Conservation (phyloP, 2,329 filamentous ascomycete species). For the Lasiodiplodia gonubiensis region DNA sequence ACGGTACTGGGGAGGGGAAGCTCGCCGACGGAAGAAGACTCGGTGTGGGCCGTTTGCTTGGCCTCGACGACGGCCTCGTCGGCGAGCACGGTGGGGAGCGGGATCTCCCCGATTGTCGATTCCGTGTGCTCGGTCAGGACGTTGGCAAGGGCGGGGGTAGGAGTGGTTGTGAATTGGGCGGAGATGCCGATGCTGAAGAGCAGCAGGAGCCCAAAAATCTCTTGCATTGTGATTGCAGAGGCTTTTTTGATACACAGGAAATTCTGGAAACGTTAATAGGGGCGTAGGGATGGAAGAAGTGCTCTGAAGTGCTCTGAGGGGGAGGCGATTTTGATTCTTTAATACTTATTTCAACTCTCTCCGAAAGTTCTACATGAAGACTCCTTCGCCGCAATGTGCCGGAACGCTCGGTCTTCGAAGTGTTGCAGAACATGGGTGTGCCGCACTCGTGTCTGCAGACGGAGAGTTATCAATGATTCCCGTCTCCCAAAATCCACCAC, state of each 20-base stretch:
- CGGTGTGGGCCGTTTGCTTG: too few species aligned
- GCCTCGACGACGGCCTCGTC: neutral
- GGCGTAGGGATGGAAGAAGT: neutral
- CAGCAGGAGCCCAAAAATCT: neutral
- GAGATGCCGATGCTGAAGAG: neutral
- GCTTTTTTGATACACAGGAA: neutral
- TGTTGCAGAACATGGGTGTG: neutral
- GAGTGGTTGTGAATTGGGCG: neutral
- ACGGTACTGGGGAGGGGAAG: neutral
- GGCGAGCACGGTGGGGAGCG: neutral
- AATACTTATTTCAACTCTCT: neutral
- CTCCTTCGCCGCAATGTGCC: neutral
- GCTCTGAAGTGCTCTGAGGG: neutral
- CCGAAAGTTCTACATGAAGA: neutral
- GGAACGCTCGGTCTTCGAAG: neutral
- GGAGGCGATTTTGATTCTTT: neutral
- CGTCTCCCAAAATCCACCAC: neutral
- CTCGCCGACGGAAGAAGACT: too few species aligned
- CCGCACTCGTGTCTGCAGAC: neutral
- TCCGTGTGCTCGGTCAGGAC: neutral
- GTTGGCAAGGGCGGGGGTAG: neutral
- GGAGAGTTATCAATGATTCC: neutral
- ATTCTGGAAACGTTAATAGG: too few species aligned
- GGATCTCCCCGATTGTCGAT: neutral
- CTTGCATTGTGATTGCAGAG: neutral